These are phyloP conservation scores for Flaveria trinervia DNA, from an alignment of 129 eudicot species.

Conservation along the genomic window DNA sequence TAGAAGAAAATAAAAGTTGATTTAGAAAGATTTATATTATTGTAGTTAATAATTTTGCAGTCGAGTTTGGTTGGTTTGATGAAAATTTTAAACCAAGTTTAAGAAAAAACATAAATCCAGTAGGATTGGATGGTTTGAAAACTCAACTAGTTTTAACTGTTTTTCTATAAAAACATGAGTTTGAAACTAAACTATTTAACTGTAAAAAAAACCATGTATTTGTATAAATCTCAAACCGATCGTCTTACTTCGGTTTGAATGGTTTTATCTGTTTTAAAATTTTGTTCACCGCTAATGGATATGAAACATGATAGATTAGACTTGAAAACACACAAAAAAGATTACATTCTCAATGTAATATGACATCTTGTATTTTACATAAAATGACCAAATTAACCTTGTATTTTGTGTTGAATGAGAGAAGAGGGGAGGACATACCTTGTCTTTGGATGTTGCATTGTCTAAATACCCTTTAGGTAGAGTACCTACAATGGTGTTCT, in stretches of 20 bases:
- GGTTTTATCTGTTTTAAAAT: neutral
- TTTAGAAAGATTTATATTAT: neutral
- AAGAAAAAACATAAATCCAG: neutral
- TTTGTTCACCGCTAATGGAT: neutral
- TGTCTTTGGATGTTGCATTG: slow-evolving; percentile 73
- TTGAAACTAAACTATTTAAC: neutral
- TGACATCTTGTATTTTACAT: neutral
- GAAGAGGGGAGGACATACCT: slow-evolving; percentile 49
- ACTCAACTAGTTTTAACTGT: neutral
- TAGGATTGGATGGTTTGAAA: neutral
- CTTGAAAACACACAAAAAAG: neutral
- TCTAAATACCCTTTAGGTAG: slow-evolving; percentile 31
- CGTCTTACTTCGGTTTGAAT: neutral
- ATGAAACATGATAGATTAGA: neutral
- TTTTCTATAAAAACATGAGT: neutral
- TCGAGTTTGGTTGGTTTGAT: neutral
- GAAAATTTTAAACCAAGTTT: neutral
- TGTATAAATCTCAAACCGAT: neutral
- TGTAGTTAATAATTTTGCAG: neutral
- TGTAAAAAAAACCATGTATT: neutral
- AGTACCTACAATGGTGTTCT: slow-evolving; percentile 38
- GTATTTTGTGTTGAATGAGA: neutral
- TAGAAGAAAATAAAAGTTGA: neutral
- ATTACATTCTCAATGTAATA: neutral
- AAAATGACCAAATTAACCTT: neutral